Percentiles rank a stretch among this genome's conserved stretches.
Conservation (phyloP, 164 flowering plant genomes). For the Pachysandra terminalis region DNA sequence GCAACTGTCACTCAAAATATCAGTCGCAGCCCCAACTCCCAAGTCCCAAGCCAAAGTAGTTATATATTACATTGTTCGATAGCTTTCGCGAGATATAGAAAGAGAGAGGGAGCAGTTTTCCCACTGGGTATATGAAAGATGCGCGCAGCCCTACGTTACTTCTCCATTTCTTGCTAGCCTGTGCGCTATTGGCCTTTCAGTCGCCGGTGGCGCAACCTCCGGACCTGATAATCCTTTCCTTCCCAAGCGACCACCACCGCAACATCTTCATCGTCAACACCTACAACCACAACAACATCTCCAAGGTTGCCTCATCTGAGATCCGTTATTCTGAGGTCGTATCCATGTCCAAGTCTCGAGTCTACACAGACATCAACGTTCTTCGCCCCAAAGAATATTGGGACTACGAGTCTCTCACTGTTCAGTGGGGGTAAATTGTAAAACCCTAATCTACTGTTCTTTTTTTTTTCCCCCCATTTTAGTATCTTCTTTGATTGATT, state of each 20-base stretch:
- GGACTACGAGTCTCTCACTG: too few relatives aligned
- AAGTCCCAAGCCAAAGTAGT: too few relatives aligned
- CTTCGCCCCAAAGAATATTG: too few relatives aligned
- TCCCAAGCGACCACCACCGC: not conserved
- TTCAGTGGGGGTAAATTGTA: slow-evolving; percentile 88
- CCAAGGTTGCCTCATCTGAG: not conserved
- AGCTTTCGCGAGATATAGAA: too few relatives aligned
- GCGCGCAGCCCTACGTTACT: slow-evolving; percentile 7
- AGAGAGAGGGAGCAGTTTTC: too few relatives aligned
- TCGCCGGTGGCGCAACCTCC: slow-evolving; percentile 41
- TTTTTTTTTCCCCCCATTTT: too few relatives aligned
- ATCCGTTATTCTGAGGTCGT: not conserved
- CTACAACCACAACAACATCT: not conserved
- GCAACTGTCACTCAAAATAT: too few relatives aligned
- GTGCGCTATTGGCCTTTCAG: slow-evolving; percentile 33
- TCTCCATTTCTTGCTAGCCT: slow-evolving; percentile 27
- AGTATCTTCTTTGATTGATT: not conserved
- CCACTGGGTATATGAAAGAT: slow-evolving; percentile 15
- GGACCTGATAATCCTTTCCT: slow-evolving; percentile 5
- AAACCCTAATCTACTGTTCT: not conserved
- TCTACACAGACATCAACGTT: slow-evolving; percentile 67
- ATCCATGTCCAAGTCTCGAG: slow-evolving; percentile 54
- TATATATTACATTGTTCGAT: too few relatives aligned
- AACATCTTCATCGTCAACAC: too few relatives aligned
- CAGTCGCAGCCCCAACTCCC: too few relatives aligned